Base-by-base conservation (phyloP, 441 rosid genomes). In the Erysimum pusillum region DNA sequence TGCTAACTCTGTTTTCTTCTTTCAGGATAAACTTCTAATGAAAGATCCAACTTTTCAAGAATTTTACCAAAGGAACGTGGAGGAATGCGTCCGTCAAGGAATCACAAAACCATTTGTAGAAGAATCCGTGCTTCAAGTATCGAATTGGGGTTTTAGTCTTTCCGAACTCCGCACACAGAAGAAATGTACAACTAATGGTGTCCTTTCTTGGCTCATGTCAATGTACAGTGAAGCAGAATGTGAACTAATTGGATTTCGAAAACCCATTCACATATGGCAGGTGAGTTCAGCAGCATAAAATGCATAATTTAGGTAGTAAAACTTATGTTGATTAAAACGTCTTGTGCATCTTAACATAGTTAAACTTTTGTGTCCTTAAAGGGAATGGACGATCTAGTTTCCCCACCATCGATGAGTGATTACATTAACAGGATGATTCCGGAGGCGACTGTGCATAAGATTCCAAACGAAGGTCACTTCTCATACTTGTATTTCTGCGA, bases 311-410 rank as follows among this genome's bases (percentile, higher is more conserved):
- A 9, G 12, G 18, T 28, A 52, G 22, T 41, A 45, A 67, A 31
- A 9, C 7, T 59, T 15, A 74, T 5, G 5, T 17, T 42, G 17
- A 60, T 18, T 20, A n/a, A 38, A 62, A 10, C 14, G 22, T 69
- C 11, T 31, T 68, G 14, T 25, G 48, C 28, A 31, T 69, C 31
- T 38, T 15, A 35, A 76, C 72, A 58, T 56, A 51, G 12, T 72
- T 36, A 20, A 0, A 32, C 1, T 34, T 63, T 8, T 32, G 41
- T 48, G 4, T 39, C 13, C 11, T 59, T 48, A 63, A 87, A 95
- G 99, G 99, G 99, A 76, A 87, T 84, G 88, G 94, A 93, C 14
- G 98, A 95, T 76, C 76, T 51, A 73, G 92, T 87, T 2, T 89
- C 84, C 65, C 90, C 97, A n/a, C 91, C 90, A 25, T 81, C 94